These are phyloP conservation scores for Colletotrichum noveboracense DNA, from an alignment of 2,329 filamentous ascomycete genomes.

Conservation along the genomic window DNA sequence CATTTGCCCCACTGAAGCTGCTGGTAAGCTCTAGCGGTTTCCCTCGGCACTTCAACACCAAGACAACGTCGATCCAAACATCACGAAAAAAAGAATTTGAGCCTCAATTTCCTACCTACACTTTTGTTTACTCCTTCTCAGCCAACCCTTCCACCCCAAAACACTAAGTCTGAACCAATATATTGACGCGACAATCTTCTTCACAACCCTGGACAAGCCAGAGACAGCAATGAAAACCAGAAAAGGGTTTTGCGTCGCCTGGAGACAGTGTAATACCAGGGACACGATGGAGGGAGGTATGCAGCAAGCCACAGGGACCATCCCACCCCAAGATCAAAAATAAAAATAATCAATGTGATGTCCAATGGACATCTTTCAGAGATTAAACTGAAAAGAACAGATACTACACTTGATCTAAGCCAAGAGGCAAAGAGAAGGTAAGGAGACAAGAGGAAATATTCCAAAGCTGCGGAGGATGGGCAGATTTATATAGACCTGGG, in stretches of 20 bases:
- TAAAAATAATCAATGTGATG: conserved; percentile 1
- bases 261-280: conserved; percentile 17
- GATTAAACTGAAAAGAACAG: conserved; percentile 19
- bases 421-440: not conserved
- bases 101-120: not conserved
- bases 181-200: not conserved
- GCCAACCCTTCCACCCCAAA: not conserved
- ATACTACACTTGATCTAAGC: conserved; percentile 21
- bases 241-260: conserved; percentile 4
- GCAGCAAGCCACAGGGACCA: conserved; percentile 8
- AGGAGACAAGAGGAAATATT: not conserved
- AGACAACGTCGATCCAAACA: not conserved
- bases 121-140: not conserved
- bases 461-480: not conserved
- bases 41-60: not conserved
- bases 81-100: not conserved
- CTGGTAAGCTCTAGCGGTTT: not conserved
- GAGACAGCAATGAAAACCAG: conserved; percentile 6
- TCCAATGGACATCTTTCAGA: not conserved
- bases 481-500: not conserved
- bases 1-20: not conserved
- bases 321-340: conserved; percentile 1
- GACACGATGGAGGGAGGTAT: conserved; percentile 11
- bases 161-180: not conserved
- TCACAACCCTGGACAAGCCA: conserved; percentile 7